Percentiles rank a stretch among this genome's conserved stretches.
These are phyloP conservation scores for Ceratocystis diversiconidia DNA, from an alignment of 2,329 filamentous ascomycete species.

Conservation along the genomic window DNA sequence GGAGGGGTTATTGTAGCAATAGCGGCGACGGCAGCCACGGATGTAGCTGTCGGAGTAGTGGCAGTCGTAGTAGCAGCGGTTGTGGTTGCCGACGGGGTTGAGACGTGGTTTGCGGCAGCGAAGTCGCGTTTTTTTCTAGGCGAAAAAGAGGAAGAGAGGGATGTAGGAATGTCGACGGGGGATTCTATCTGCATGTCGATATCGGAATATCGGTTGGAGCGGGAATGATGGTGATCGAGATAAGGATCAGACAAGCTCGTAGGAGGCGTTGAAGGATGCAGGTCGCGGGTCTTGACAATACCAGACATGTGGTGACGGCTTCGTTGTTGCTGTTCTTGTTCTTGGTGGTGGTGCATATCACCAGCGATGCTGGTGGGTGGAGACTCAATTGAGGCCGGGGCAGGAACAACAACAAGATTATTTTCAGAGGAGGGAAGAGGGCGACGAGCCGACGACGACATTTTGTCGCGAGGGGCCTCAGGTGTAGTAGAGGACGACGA, in stretches of 20 bases:
- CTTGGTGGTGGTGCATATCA: neutral
- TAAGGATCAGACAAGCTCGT: neutral
- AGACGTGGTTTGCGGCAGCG: neutral
- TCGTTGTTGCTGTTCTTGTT: neutral
- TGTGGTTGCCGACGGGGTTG: neutral
- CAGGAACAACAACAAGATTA: neutral
- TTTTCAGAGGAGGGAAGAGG: neutral
- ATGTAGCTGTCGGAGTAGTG: neutral
- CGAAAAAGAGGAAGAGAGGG: neutral
- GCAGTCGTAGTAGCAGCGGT: neutral
- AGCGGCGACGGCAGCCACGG: neutral
- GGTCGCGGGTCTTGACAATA: neutral
- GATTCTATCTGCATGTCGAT: neutral
- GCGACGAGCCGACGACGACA: neutral
- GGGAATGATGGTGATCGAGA: neutral
- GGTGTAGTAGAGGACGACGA: neutral
- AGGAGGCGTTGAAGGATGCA: slow-evolving; percentile 5
- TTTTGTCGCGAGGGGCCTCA: neutral
- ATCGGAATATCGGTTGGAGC: neutral
- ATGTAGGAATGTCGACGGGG: neutral
- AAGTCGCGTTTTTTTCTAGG: neutral
- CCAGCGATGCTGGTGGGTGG: slow-evolving; percentile 14
- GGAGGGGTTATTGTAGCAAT: slow-evolving; percentile 14
- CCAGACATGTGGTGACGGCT: neutral
- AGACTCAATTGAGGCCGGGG: slow-evolving; percentile 11